A percentile compares a stretch with the other conserved stretches of the same genome.
phyloP scores from a whole-genome alignment of 2,329 filamentous ascomycete species.

The Didymellaceae sp. region DNA sequence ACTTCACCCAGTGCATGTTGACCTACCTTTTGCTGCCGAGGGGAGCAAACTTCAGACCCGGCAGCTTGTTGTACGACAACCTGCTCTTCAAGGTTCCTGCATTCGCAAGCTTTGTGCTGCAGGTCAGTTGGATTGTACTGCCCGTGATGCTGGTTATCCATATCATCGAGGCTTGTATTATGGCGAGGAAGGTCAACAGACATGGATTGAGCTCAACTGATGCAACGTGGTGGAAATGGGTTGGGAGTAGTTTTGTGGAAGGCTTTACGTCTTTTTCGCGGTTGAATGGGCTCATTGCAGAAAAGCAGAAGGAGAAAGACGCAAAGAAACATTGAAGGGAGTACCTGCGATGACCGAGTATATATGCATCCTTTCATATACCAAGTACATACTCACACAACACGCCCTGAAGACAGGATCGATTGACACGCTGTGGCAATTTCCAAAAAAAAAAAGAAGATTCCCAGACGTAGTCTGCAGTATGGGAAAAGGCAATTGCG shows the following conservation, averaged over 20 bases:
- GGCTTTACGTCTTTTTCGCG: slow-evolving; percentile 58
- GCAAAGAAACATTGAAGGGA: slow-evolving; percentile 41
- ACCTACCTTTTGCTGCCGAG: slow-evolving; percentile 40
- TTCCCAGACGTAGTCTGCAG: too few species aligned
- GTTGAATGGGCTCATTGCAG: slow-evolving; percentile 31
- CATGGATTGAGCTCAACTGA: slow-evolving; percentile 60
- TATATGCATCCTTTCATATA: too few species aligned
- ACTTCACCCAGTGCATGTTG: slow-evolving; percentile 57
- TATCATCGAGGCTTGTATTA: slow-evolving; percentile 62
- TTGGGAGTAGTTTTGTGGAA: slow-evolving; percentile 59
- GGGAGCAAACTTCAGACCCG: slow-evolving; percentile 41
- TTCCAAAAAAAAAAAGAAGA: too few species aligned
- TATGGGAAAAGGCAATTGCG: too few species aligned
- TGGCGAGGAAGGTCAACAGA: slow-evolving; percentile 57
- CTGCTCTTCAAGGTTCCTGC: slow-evolving; percentile 59
- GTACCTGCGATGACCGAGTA: too few species aligned
- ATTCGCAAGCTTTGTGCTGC: slow-evolving; percentile 65
- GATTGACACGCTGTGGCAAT: too few species aligned
- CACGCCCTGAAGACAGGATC: background rate
- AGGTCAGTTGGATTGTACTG: slow-evolving; percentile 66
- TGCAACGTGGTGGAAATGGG: slow-evolving; percentile 61
- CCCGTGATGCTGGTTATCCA: slow-evolving; percentile 70
- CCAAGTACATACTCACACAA: too few species aligned
- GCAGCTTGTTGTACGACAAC: slow-evolving; percentile 44
- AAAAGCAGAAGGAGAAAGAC: slow-evolving; percentile 38